Evolutionary conservation across 495 filamentous ascomycete genomes (phyloP).

Genomic region (Neurospora terricola): DNA sequence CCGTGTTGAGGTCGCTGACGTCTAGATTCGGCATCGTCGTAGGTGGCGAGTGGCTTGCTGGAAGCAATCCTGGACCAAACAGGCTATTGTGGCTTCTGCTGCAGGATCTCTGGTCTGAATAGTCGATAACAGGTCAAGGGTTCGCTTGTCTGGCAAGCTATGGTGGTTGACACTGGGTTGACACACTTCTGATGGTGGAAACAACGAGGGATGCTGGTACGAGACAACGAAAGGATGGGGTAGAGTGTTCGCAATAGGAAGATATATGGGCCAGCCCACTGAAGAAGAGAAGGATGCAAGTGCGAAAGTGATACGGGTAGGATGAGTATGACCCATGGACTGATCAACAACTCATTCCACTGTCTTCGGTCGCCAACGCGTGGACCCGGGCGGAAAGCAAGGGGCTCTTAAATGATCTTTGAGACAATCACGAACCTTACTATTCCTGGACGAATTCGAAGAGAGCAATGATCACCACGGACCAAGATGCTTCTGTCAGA

Average conservation of each 20-base stretch:
- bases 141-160: not conserved
- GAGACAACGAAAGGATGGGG: not conserved
- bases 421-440: not conserved
- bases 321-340: not conserved
- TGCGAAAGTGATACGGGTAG: not conserved
- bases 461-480: not conserved
- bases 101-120: not conserved
- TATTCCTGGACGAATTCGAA: not conserved
- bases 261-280: not conserved
- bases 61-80: not conserved
- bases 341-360: not conserved
- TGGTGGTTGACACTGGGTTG: not conserved
- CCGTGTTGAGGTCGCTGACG: conserved; percentile 42
- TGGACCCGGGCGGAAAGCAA: not conserved
- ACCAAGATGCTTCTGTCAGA: not conserved
- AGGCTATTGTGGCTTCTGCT: not conserved
- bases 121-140: not conserved
- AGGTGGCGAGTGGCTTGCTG: not conserved
- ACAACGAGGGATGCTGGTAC: not conserved
- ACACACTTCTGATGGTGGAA: not conserved
- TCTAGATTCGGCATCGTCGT: conserved; percentile 38
- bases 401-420: not conserved
- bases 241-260: not conserved
- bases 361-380: not conserved
- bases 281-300: not conserved